Evolutionary conservation across 352 stramenopile species (phyloP).

Genomic region (Globisporangium radiosum): DNA sequence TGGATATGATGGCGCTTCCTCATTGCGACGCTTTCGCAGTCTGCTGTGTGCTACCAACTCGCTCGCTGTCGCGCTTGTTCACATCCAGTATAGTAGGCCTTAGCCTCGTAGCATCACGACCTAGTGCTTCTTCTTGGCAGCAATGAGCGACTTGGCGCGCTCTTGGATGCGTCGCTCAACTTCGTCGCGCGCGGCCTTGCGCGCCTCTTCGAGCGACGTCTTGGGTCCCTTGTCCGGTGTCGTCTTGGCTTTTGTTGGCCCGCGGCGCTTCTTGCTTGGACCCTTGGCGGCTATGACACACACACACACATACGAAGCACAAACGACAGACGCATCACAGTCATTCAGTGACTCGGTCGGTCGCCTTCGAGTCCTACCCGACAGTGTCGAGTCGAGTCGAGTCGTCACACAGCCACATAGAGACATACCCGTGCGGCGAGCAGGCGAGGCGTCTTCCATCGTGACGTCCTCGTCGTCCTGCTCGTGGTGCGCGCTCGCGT

Average conservation of each 20-base stretch:
- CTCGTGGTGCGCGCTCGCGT: slow-evolving; percentile 15
- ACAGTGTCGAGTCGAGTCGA: neutral
- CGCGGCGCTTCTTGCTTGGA: slow-evolving; percentile 47
- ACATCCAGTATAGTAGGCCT: too few relatives aligned
- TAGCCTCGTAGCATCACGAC: too few relatives aligned
- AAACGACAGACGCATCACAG: neutral
- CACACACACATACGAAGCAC: slow-evolving; percentile 1
- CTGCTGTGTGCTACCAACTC: too few relatives aligned
- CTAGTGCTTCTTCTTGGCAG: slow-evolving; percentile 61
- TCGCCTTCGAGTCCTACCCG: too few relatives aligned
- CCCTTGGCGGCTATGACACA: slow-evolving; percentile 16
- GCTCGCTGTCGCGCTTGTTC: too few relatives aligned
- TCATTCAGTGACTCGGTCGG: too few relatives aligned
- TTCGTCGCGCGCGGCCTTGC: slow-evolving; percentile 65
- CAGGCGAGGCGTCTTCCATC: slow-evolving; percentile 43
- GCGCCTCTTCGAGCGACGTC: slow-evolving; percentile 55
- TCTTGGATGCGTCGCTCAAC: slow-evolving; percentile 63
- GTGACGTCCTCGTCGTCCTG: slow-evolving; percentile 47
- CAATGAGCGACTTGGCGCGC: slow-evolving; percentile 41
- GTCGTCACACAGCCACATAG: slow-evolving; percentile 2
- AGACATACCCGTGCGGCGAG: slow-evolving; percentile 30
- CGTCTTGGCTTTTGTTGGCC: slow-evolving; percentile 33
- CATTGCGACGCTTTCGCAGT: too few relatives aligned
- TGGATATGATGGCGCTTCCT: too few relatives aligned
- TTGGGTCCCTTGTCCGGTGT: slow-evolving; percentile 19